Evolutionary conservation across 2,329 filamentous ascomycete genomes (phyloP).

Genomic region (Stagonosporopsis vannaccii): DNA sequence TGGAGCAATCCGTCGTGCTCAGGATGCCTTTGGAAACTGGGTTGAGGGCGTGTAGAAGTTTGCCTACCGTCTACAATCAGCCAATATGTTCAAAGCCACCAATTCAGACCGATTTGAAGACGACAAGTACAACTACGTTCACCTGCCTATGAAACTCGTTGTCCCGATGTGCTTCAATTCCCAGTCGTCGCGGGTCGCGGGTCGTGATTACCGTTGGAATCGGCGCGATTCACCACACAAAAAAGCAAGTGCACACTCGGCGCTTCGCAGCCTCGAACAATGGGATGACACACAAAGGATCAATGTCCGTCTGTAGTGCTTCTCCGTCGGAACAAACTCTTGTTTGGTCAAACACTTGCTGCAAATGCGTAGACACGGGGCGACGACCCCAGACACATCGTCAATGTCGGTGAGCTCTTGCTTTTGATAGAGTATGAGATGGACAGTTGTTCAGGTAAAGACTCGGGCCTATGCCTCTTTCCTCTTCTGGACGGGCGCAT

Average conservation of each 20-base stretch:
- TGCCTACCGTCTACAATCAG: too few species aligned
- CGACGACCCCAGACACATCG: background rate
- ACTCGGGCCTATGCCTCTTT: background rate
- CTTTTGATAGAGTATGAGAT: background rate
- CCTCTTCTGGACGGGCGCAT: background rate
- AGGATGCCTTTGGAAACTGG: background rate
- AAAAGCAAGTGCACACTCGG: constrained; percentile 8
- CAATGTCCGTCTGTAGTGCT: background rate
- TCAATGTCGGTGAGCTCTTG: background rate
- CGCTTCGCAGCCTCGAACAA: background rate
- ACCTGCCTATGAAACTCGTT: background rate
- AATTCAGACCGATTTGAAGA: background rate
- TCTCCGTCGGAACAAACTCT: background rate
- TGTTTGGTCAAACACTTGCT: background rate
- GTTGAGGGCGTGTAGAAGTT: too few species aligned
- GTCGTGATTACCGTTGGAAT: background rate
- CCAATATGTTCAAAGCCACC: background rate
- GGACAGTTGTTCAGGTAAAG: background rate
- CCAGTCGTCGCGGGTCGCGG: background rate
- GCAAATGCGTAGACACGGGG: background rate
- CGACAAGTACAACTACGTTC: background rate
- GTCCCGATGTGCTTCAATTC: background rate
- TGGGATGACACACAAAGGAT: background rate
- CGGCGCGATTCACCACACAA: background rate
- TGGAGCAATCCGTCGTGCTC: background rate